Percentiles rank a stretch among this genome's conserved stretches.
Evolutionary conservation across 495 filamentous ascomycete genomes (phyloP).

Genomic region (Aspergillus affinis): DNA sequence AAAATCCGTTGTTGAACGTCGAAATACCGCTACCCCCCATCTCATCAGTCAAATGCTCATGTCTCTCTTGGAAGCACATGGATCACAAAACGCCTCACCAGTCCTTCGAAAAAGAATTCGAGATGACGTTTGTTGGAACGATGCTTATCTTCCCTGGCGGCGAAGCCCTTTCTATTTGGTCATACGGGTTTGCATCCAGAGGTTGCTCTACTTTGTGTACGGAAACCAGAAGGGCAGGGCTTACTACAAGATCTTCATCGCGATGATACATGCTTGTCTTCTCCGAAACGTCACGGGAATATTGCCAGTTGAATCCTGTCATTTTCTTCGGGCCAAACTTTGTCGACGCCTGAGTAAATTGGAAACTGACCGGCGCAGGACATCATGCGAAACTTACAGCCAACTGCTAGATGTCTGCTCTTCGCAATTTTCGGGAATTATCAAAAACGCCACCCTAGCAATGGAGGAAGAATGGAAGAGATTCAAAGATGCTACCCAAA

Average conservation of each 20-base stretch:
- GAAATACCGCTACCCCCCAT: constrained; percentile 53
- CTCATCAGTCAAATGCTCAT: constrained; percentile 55
- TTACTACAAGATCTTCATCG: constrained; percentile 57
- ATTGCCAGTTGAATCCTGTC: constrained; percentile 27
- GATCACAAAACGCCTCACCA: constrained; percentile 27
- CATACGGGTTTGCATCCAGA: constrained; percentile 51
- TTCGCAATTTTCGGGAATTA: constrained; percentile 19
- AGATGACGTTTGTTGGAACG: constrained; percentile 52
- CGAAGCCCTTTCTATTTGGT: constrained; percentile 56
- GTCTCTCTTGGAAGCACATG: constrained; percentile 52
- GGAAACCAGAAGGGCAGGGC: constrained; percentile 44
- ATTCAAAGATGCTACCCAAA: constrained; percentile 25
- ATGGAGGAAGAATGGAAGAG: constrained; percentile 21
- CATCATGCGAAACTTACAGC: constrained; percentile 9
- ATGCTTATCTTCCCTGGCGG: constrained; percentile 52
- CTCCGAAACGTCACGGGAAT: constrained; percentile 31
- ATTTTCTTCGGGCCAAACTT: constrained; percentile 51
- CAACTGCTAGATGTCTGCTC: constrained; percentile 17
- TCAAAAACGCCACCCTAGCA: constrained; percentile 20
- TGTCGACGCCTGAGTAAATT: constrained; percentile 61
- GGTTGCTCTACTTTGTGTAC: constrained; percentile 40
- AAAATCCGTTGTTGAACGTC: constrained; percentile 42
- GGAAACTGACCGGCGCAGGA: constrained; percentile 36
- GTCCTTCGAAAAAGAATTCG: constrained; percentile 52
- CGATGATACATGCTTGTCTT: constrained; percentile 41